Conservation (phyloP, 805 yeast species). For the Wickerhamiella musiphila region DNA sequence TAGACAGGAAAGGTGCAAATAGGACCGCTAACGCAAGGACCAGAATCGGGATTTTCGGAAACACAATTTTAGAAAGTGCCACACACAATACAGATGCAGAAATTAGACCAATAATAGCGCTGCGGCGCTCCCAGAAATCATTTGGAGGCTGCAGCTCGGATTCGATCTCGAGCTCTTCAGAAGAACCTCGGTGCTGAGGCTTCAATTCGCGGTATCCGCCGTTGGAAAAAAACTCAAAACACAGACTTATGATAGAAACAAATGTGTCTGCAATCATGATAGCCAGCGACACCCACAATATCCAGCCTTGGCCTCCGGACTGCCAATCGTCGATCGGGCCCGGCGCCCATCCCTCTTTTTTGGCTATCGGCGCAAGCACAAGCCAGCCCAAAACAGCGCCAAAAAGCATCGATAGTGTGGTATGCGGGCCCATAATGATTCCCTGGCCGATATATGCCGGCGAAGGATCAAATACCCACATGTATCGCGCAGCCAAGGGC, state of each 20-base stretch:
- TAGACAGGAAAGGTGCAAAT: slow-evolving; percentile 61
- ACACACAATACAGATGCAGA: slow-evolving; percentile 54
- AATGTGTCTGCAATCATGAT: slow-evolving; percentile 82
- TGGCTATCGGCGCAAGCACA: slow-evolving; percentile 65
- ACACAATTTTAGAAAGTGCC: slow-evolving; percentile 43
- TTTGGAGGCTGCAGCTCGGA: too few species aligned
- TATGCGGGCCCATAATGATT: slow-evolving; percentile 87
- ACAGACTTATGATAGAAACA: too few species aligned
- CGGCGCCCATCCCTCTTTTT: slow-evolving; percentile 64
- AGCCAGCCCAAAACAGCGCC: slow-evolving; percentile 92
- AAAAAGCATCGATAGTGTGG: slow-evolving; percentile 76
- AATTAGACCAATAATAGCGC: slow-evolving; percentile 35
- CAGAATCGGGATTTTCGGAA: slow-evolving; percentile 51
- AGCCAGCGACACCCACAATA: slow-evolving; percentile 80
- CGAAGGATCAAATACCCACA: slow-evolving; percentile 86
- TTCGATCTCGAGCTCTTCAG: too few species aligned
- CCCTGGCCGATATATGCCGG: slow-evolving; percentile 98
- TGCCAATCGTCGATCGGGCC: slow-evolving; percentile 88
- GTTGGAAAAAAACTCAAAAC: too few species aligned
- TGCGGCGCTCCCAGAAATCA: slow-evolving; percentile 9
- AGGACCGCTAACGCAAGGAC: slow-evolving; percentile 51
- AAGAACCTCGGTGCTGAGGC: too few species aligned
- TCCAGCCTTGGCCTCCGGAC: slow-evolving; percentile 93
- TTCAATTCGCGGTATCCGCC: too few species aligned
- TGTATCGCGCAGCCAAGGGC: slow-evolving; percentile 37